A percentile compares a stretch with the other conserved stretches of the same genome.
Conservation (phyloP, 1,284 basidiomycete genomes). For the Pseudozyma thailandica region DNA sequence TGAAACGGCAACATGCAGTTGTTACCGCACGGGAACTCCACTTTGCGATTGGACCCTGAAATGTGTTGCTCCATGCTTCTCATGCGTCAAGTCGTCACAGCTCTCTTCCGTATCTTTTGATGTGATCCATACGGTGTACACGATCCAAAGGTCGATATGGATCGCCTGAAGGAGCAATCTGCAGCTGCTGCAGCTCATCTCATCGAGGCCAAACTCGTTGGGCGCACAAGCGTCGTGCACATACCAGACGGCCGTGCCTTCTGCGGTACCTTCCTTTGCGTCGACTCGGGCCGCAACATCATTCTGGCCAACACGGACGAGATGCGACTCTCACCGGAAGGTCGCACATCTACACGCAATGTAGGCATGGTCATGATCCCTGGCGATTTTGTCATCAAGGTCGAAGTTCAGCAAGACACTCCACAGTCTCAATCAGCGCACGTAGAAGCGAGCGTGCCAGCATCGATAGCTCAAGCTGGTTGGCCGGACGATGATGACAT, state of each 20-base stretch:
- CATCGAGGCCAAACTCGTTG: slow-evolving; percentile 40
- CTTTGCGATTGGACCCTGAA: background rate
- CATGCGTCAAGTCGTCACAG: too few species aligned
- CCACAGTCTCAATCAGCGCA: background rate
- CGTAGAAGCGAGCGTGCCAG: background rate
- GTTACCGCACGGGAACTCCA: background rate
- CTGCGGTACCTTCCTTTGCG: slow-evolving; percentile 55
- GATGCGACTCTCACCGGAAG: slow-evolving; percentile 8
- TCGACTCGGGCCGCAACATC: slow-evolving; percentile 53
- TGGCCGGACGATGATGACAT: slow-evolving; percentile 39
- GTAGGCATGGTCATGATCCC: slow-evolving; percentile 62
- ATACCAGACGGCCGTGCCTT: slow-evolving; percentile 58
- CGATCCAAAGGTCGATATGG: background rate
- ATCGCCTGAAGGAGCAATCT: background rate
- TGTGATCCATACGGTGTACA: too few species aligned
- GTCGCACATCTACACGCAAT: slow-evolving; percentile 28
- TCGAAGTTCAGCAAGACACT: slow-evolving; percentile 39
- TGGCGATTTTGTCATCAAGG: slow-evolving; percentile 38
- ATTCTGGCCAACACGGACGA: slow-evolving; percentile 52
- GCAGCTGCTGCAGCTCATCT: slow-evolving; percentile 2
- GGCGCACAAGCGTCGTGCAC: slow-evolving; percentile 45
- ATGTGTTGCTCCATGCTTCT: too few species aligned
- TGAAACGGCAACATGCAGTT: too few species aligned
- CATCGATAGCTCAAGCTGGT: slow-evolving; percentile 23
- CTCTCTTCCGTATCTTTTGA: too few species aligned